Conservation (phyloP, 2,329 filamentous ascomycete genomes). For the Fusarium neocosmosporiellum region DNA sequence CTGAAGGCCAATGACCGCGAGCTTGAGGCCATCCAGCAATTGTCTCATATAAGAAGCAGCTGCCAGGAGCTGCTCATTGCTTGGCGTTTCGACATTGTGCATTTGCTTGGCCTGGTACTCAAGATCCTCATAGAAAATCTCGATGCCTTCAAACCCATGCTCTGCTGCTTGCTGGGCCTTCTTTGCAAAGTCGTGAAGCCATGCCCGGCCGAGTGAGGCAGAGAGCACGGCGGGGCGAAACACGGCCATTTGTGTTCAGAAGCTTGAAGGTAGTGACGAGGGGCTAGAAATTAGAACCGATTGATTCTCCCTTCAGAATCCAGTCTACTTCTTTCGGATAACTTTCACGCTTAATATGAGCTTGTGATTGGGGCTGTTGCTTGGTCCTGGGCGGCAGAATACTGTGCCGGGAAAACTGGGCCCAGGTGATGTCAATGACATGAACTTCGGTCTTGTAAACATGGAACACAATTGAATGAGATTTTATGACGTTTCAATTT, state of each 20-base stretch:
- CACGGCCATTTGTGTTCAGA: too few species aligned
- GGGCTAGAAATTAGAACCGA: too few species aligned
- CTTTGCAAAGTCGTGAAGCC: constrained; percentile 70
- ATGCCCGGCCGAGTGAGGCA: constrained; percentile 24
- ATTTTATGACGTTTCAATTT: too few species aligned
- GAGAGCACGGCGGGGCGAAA: constrained; percentile 17
- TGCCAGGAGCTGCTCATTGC: constrained; percentile 56
- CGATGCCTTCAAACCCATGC: constrained; percentile 73
- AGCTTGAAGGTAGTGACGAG: too few species aligned
- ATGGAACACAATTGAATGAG: too few species aligned
- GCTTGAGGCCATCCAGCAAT: constrained; percentile 63
- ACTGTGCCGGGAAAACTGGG: not conserved
- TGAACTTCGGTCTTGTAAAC: too few species aligned
- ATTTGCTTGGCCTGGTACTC: constrained; percentile 64
- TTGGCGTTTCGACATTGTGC: constrained; percentile 44
- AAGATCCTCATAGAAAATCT: constrained; percentile 80
- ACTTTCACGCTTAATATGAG: too few species aligned
- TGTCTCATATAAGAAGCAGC: constrained; percentile 66
- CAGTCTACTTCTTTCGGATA: too few species aligned
- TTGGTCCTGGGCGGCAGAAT: not conserved
- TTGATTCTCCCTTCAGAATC: too few species aligned
- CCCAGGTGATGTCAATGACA: too few species aligned
- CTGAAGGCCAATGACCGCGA: constrained; percentile 74
- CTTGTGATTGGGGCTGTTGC: too few species aligned
- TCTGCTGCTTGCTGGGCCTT: constrained; percentile 61